These are phyloP conservation scores for Malassezia brasiliensis DNA, from an alignment of 1,284 basidiomycete genomes.

Conservation along the genomic window DNA sequence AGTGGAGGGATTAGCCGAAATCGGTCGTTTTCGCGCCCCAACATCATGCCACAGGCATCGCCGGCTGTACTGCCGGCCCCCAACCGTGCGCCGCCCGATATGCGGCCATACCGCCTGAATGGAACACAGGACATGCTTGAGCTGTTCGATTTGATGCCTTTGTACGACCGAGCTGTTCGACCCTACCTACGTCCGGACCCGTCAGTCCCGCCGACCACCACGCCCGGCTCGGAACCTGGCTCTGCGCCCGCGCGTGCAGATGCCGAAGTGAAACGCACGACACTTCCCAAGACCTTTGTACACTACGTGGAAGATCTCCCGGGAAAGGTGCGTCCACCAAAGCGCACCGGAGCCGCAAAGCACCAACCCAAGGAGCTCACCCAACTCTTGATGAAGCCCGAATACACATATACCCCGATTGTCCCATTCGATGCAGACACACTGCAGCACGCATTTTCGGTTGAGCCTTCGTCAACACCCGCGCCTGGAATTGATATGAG, in stretches of 20 bases:
- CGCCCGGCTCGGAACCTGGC: not conserved
- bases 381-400: conserved; percentile 18
- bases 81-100: conserved; percentile 4
- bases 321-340: conserved; percentile 13
- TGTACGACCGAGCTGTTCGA: conserved; percentile 33
- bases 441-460: conserved; percentile 5
- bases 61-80: not conserved
- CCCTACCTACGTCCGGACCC: conserved; percentile 22
- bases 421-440: conserved; percentile 12
- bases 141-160: conserved; percentile 29
- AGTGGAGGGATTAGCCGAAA: not conserved
- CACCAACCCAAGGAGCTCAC: conserved; percentile 8
- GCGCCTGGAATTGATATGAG: conserved; percentile 8
- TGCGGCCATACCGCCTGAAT: conserved; percentile 21
- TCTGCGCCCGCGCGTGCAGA: conserved; percentile 1
- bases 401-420: conserved; percentile 17
- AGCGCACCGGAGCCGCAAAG: conserved; percentile 3
- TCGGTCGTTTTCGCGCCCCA: not conserved
- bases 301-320: conserved; percentile 15
- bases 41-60: not conserved
- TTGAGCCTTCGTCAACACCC: conserved; percentile 1
- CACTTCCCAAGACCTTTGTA: conserved; percentile 13
- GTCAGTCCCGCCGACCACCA: not conserved
- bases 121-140: conserved; percentile 33
- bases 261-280: not conserved